Evolutionary conservation across 805 yeast genomes (phyloP), one percentile per base, ranked within the genome.

Genomic region (Candida multigemmis): DNA sequence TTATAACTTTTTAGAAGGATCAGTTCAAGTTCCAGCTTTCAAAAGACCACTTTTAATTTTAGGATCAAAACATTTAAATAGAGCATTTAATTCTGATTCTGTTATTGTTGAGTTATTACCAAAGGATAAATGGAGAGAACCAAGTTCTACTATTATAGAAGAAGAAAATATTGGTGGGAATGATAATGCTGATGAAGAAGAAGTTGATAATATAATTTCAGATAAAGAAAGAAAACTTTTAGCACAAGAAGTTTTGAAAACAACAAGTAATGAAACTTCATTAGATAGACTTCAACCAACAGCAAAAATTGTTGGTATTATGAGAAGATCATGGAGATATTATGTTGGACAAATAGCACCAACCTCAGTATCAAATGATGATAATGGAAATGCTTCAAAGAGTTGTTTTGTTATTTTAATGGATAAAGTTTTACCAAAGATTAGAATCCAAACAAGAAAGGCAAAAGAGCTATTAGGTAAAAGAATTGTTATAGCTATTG

Each of bases 291-390:
- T 78, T 13, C 86, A 81, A 46, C 98, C 97, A n/a, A 89, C 98
- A 0, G 97, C 94, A 3, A 73, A 74, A 39, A 81, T 91, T 19
- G 96, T 91, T 8, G 93, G 94, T 16, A 70, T 91, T 14, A 61
- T 77, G 22, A 79, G 84, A 56, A 71, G 99, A 54, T 83, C 89
- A 35, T 91, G 98, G 98, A 72, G 98, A 50, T 76, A 77, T 38
- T 91, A 87, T 46, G 98, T 91, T 20, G 98, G 98, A 9, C 96
- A 87, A 51, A 67, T 91, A 35, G 78, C 89, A 2, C 79, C 85
- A 22, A 68, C 76, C 19, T 77, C 94, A 2, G 79, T 81, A 2
- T 52, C 63, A 12, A 51, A 49, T 4, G 74, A 71, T 27, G 68
- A 65, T 25, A 48, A 54, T 11, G 71, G 82, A 10, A 76, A 79